These are phyloP conservation scores for Monilinia vaccinii-corymbosi DNA, from an alignment of 2,329 filamentous ascomycete species.

Conservation along the genomic window DNA sequence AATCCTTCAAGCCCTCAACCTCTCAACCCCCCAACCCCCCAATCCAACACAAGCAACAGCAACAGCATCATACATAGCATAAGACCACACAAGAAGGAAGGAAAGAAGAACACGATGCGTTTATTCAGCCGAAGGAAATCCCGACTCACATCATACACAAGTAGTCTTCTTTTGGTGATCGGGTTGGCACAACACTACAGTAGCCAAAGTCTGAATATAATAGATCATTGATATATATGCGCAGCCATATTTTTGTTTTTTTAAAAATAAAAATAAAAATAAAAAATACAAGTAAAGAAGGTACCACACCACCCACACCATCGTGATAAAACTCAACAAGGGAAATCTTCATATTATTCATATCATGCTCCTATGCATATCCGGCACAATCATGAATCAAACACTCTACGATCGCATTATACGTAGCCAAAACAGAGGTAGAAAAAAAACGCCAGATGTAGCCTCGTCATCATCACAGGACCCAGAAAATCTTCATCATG, in stretches of 20 bases:
- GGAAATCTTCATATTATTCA: background rate
- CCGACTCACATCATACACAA: no score
- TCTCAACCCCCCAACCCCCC: no score
- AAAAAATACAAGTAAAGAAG: no score
- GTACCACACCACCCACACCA: no score
- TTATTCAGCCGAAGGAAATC: no score
- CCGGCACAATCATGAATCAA: background rate
- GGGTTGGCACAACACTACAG: no score
- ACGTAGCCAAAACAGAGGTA: background rate
- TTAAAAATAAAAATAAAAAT: no score
- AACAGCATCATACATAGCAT: no score
- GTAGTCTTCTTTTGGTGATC: no score
- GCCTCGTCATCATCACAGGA: background rate
- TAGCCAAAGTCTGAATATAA: background rate
- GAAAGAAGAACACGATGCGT: background rate
- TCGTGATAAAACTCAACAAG: background rate
- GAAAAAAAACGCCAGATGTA: background rate
- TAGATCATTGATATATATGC: background rate
- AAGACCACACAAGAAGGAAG: no score
- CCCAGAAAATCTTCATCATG: background rate
- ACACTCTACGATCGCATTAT: background rate
- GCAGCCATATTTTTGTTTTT: background rate
- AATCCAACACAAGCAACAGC: no score
- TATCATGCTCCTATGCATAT: background rate
- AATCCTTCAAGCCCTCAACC: no score